Base-by-base conservation (phyloP, 2,329 filamentous ascomycete species). In the Alternaria infectoria region DNA sequence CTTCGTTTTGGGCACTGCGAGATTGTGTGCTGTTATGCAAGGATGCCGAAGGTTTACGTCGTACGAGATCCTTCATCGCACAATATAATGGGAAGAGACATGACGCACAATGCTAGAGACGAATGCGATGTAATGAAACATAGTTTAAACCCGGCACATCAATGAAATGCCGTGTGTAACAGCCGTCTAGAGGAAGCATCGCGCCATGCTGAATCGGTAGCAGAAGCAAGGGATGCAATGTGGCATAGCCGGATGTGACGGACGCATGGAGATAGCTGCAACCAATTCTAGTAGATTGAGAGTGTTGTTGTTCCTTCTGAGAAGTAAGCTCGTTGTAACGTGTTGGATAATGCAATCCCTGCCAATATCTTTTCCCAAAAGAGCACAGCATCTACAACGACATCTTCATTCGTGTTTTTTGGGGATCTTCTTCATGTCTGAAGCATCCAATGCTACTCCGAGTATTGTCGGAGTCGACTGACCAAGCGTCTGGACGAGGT, bases 261-360 rank as follows among this genome's bases (percentile, higher is more conserved):
- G 49, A 40, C 13, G 28, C n/a, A 32, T 52, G 49, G 49, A 21
- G 30, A 23, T 19, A n/a, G n/a, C 3, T 40, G 30, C 30, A 21
- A 40, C 25, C 28, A 8, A 52, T 40, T 17, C 8, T 32, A 17
- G 9, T 32, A 32, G 13, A 32, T 40, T 52, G 30, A 40, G 36
- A 36, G 28, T 51, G 49, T 28, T 28, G 32, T 44, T 28, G 17
- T 44, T 54, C 40, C 15, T 54, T 54, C 25, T 54, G 11, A 54
- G 15, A 23, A 26, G 36, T n/a, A n/a, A 32, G 52, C 32, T n/a
- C 52, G 32, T 25, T 15, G 52, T 44, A 58, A 57, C 17, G 13
- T 57, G 54, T 50, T 58, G 46, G n/a, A 52, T 63, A 61, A n/a
- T 30, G 9, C 45, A 8, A 56, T 45, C 51, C 58, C 51, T 56